Evolutionary conservation across 805 yeast genomes (phyloP), one percentile per base, ranked within the genome.

Genomic region (Candida namnaoensis): DNA sequence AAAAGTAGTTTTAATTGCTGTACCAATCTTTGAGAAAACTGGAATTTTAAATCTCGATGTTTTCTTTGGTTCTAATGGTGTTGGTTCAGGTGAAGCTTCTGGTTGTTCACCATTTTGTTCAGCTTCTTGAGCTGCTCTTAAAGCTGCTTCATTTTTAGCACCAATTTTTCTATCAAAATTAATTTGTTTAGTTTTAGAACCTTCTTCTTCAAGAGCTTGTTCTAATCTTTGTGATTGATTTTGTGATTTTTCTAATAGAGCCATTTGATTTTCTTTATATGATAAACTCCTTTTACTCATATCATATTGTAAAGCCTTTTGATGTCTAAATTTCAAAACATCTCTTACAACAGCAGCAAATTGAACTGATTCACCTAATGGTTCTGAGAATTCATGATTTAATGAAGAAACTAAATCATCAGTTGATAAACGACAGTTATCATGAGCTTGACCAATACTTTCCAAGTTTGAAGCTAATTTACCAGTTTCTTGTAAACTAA

Each of bases 401-500:
- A 82, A 59, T 33, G 73, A 72, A 11, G 68, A 60, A 5, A 78
- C 72, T 10, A 82, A 65, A 1, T 71, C 55, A 39, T 67, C 71
- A 6, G 68, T 56, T 9, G 79, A 71, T 2, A 79, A 72, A 46
- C 74, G 78, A 30, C 75, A 75, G 35, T 81, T 76, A 58, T 93
- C 98, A 51, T 86, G 80, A 1, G 86, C 82, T 54, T 85, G 90
- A 1, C 98, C 97, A 32, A 87, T 72, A 47, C 80, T 78, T 56
- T 93, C 98, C 41, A 80, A 58, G 1, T 76, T 75, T 5, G 74
- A 60, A 46, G 76, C 78, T 44, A 76, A 72, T 30, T 45, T 36
- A 4, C 51, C 44, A 28, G 42, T 41, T 39, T 65, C 68, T 48
- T 78, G 80, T 34, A 79, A 56, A 41, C 78, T 68, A 53, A 78